These are phyloP conservation scores for Phytophthora ramorum DNA, from an alignment of 352 stramenopile genomes.

Conservation along the genomic window DNA sequence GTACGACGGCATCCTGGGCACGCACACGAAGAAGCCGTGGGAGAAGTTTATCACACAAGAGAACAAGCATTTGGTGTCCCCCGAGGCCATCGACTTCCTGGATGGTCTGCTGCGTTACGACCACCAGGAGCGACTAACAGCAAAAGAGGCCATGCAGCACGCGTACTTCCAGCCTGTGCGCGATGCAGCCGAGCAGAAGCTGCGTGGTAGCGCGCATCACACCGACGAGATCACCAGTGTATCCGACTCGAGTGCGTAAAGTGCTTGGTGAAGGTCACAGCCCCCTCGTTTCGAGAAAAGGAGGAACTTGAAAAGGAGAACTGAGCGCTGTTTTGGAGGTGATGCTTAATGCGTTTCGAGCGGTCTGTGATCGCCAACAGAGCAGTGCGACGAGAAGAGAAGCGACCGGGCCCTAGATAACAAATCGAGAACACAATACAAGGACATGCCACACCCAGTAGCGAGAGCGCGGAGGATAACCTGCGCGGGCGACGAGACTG, in stretches of 20 bases:
- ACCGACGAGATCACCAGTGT: constrained; percentile 78
- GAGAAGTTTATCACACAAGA: constrained; percentile 98
- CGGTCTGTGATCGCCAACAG: constrained; percentile 12
- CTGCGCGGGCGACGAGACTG: constrained; percentile 33
- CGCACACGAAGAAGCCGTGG: constrained; percentile 98
- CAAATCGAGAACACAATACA: constrained; percentile 44
- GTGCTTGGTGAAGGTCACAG: constrained; percentile 21
- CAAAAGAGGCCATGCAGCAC: constrained; percentile 98
- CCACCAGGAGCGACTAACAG: constrained; percentile 98
- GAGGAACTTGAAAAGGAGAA: constrained; percentile 22
- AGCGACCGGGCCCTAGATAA: constrained; percentile 36
- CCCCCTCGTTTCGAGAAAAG: constrained; percentile 17
- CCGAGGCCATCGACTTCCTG: constrained; percentile 97
- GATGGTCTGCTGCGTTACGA: constrained; percentile 91
- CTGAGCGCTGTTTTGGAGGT: constrained; percentile 13
- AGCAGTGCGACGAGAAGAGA: constrained; percentile 16
- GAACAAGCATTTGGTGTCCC: constrained; percentile 97
- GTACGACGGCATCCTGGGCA: constrained; percentile 98
- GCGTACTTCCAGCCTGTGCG: constrained; percentile 97
- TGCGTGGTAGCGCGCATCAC: constrained; percentile 55
- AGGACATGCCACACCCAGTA: constrained; percentile 32
- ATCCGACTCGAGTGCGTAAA: constrained; percentile 79
- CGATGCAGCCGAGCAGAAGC: constrained; percentile 77
- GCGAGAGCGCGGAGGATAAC: constrained; percentile 18
- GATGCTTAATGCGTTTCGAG: constrained; percentile 26